phyloP scores from a whole-genome alignment of 2,329 filamentous ascomycete species.

The Karstenula rhodostoma region DNA sequence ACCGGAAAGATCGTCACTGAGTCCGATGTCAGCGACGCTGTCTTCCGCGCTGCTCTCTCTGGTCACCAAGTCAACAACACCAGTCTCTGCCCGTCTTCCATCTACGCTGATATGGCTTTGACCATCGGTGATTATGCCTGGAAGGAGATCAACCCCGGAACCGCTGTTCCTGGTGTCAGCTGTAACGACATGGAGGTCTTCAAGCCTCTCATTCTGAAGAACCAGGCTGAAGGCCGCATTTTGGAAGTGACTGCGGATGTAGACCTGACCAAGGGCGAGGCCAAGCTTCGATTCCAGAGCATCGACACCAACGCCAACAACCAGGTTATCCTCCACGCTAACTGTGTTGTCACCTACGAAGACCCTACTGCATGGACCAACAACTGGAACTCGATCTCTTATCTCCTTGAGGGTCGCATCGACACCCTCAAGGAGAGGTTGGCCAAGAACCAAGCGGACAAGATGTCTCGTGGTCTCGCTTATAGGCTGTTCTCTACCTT shows the following conservation, averaged over 20 bases:
- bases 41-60: constrained; percentile 67
- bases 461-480: constrained; percentile 76
- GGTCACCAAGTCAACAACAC: constrained; percentile 75
- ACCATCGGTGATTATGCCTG: constrained; percentile 73
- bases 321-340: constrained; percentile 67
- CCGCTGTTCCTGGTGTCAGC: constrained; percentile 66
- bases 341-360: constrained; percentile 68
- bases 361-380: constrained; percentile 67
- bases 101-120: constrained; percentile 71
- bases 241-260: constrained; percentile 69
- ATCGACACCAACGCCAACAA: constrained; percentile 66
- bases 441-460: constrained; percentile 71
- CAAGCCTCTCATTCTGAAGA: constrained; percentile 72
- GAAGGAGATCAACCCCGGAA: constrained; percentile 67
- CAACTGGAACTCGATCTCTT: constrained; percentile 72
- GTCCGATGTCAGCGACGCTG: constrained; percentile 70
- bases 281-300: constrained; percentile 60
- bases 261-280: constrained; percentile 61
- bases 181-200: constrained; percentile 72
- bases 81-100: constrained; percentile 69
- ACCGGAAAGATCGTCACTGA: constrained; percentile 68
- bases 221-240: constrained; percentile 63
- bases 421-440: constrained; percentile 74
- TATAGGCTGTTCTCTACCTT: constrained; percentile 75
- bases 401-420: constrained; percentile 62